These are phyloP conservation scores for Trichophyton schoenleinii DNA, from an alignment of 2,329 filamentous ascomycete genomes.

Conservation along the genomic window DNA sequence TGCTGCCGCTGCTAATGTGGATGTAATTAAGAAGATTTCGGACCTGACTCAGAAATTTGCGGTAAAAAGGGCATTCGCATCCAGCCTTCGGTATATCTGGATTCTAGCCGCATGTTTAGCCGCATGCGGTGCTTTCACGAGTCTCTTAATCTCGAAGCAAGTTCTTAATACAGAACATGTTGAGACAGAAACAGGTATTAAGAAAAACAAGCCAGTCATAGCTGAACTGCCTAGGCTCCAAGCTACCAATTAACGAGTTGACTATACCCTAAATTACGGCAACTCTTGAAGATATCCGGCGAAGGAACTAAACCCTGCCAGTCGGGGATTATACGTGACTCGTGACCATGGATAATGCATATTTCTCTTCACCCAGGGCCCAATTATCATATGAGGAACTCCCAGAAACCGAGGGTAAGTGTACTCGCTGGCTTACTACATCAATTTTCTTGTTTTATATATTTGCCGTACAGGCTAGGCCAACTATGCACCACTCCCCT, in stretches of 20 bases:
- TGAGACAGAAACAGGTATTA: slow-evolving; percentile 3
- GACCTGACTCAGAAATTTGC: slow-evolving; percentile 28
- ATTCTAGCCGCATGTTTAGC: slow-evolving; percentile 36
- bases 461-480: too few relatives aligned
- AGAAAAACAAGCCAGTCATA: background rate
- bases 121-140: slow-evolving; percentile 9
- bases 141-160: background rate
- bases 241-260: background rate
- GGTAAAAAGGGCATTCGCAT: slow-evolving; percentile 36
- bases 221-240: background rate
- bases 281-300: too few relatives aligned
- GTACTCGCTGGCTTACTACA: too few relatives aligned
- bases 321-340: too few relatives aligned
- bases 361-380: too few relatives aligned
- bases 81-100: slow-evolving; percentile 39
- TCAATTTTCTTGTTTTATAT: too few relatives aligned
- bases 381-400: too few relatives aligned
- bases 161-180: slow-evolving; percentile 1
- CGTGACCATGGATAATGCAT: too few relatives aligned
- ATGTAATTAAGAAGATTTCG: slow-evolving; percentile 29
- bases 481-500: too few relatives aligned
- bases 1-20: slow-evolving; percentile 37
- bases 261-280: too few relatives aligned
- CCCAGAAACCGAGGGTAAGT: too few relatives aligned
- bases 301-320: too few relatives aligned